Conservation (phyloP, 345 rosid species). For the Cardamine occulta region DNA sequence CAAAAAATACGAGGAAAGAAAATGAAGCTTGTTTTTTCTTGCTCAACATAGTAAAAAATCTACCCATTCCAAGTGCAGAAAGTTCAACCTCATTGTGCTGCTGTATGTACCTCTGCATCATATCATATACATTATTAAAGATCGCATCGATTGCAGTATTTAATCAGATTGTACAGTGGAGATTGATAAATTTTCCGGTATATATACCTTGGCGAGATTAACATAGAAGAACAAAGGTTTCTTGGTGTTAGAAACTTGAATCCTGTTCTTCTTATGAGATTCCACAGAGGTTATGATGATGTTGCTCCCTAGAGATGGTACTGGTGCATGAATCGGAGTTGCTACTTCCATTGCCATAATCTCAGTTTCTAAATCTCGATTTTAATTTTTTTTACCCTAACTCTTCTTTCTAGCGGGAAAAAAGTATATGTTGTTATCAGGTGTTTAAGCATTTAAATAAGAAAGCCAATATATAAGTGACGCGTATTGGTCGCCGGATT, state of each 20-base stretch:
- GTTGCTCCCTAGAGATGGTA: not conserved
- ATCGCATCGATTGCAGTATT: not conserved
- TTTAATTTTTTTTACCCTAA: no score
- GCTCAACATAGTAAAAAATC: not conserved
- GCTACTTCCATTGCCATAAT: constrained; percentile 30
- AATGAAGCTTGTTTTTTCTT: not conserved
- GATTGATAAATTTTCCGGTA: not conserved
- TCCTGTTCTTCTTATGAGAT: constrained; percentile 50
- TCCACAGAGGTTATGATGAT: not conserved
- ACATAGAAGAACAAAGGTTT: constrained; percentile 45
- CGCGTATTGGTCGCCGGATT: not conserved
- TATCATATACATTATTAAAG: not conserved
- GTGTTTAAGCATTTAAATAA: not conserved
- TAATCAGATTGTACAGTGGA: not conserved
- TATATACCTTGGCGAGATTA: constrained; percentile 48
- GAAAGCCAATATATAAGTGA: constrained; percentile 1
- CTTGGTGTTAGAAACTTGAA: constrained; percentile 63
- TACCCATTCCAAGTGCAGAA: constrained; percentile 90
- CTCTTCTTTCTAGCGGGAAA: not conserved
- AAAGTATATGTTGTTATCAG: not conserved
- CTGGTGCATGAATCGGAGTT: constrained; percentile 30
- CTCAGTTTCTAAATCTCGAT: not conserved
- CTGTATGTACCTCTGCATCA: constrained; percentile 75
- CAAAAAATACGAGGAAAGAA: not conserved
- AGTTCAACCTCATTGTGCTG: constrained; percentile 83